Evolutionary conservation across 2,329 filamentous ascomycete species (phyloP), one percentile per base, ranked within the genome.

Genomic region (Xylaria hypoxylon): DNA sequence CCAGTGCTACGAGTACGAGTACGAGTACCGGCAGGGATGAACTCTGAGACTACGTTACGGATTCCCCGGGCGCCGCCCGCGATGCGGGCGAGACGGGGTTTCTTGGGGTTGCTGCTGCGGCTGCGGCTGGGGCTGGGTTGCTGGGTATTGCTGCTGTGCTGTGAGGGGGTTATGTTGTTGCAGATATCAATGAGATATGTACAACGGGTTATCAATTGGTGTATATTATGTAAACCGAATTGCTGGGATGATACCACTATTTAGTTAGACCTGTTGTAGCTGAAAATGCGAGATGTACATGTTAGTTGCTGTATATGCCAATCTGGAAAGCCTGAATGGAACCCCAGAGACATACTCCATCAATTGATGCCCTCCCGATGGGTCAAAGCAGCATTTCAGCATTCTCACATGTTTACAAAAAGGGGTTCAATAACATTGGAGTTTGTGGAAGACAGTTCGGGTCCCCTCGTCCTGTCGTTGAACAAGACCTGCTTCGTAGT

Each of bases 61-160:
- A 70, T 4, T 42, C 61, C 4, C 55, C 57, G 1, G 28, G 31
- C 31, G 47, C 68, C 47, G 48, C 62, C 19, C 22, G 19, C 4
- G 68, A 72, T 55, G 64, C 62, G 4, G 68, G 19, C 4, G 68
- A 72, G 57, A 65, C 62, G 4, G 68, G 67, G n/a, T 65, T 70
- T 15, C 48, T 70, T n/a, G 65, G 56, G 3, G 62, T 57, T 35
- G 69, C 59, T 22, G 62, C 59, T 35, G 69, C 59, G 28, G 70
- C 67, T n/a, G 71, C 62, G 4, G 71, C 56, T 2, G 71, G 65
- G 3, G 71, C 69, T 6, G 71, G 71, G 0, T 35, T 71, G 8
- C 6, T 71, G 3, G 70, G 70, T 33, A 45, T 69, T 51, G 59
- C 63, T 33, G 70, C 70, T 24, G 64, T 62, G 22, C 19, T 72